These are phyloP conservation scores for Hypoxylon cercidicola DNA, from an alignment of 495 filamentous ascomycete species.

Conservation along the genomic window DNA sequence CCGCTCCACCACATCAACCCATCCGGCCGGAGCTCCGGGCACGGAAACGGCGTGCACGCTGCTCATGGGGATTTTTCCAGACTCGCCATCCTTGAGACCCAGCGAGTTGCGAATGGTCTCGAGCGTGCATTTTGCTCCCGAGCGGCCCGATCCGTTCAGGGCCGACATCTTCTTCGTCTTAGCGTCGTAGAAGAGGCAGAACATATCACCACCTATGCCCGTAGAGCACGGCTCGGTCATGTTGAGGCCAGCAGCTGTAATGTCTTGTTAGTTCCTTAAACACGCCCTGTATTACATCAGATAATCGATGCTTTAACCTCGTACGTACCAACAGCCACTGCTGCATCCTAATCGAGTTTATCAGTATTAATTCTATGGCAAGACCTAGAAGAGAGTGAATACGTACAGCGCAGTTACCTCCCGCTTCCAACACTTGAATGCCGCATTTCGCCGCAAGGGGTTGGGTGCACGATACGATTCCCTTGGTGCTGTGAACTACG, in stretches of 20 bases:
- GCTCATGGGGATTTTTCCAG: constrained; percentile 74
- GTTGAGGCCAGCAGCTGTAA: constrained; percentile 81
- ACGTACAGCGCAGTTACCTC: constrained; percentile 92
- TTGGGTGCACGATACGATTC: constrained; percentile 92
- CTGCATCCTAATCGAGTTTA: constrained; percentile 76
- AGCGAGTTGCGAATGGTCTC: constrained; percentile 75
- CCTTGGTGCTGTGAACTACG: constrained; percentile 91
- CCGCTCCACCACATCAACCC: constrained; percentile 89
- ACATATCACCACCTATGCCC: constrained; percentile 98
- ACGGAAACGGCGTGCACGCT: constrained; percentile 86
- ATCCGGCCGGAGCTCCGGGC: constrained; percentile 92
- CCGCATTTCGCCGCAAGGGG: constrained; percentile 91
- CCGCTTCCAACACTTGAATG: constrained; percentile 80
- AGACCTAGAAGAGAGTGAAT: background rate
- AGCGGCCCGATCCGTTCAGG: constrained; percentile 90
- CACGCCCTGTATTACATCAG: background rate
- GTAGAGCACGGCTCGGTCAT: constrained; percentile 93
- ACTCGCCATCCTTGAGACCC: constrained; percentile 68
- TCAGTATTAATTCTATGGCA: background rate
- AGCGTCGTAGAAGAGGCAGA: constrained; percentile 92
- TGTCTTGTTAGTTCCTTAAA: constrained; percentile 1
- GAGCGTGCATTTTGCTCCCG: constrained; percentile 74
- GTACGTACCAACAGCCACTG: constrained; percentile 77
- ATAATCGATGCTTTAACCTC: constrained; percentile 5
- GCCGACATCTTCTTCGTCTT: constrained; percentile 82